Evolutionary conservation across 164 flowering plant genomes (phyloP).

Genomic region (Akebia trifoliata): DNA sequence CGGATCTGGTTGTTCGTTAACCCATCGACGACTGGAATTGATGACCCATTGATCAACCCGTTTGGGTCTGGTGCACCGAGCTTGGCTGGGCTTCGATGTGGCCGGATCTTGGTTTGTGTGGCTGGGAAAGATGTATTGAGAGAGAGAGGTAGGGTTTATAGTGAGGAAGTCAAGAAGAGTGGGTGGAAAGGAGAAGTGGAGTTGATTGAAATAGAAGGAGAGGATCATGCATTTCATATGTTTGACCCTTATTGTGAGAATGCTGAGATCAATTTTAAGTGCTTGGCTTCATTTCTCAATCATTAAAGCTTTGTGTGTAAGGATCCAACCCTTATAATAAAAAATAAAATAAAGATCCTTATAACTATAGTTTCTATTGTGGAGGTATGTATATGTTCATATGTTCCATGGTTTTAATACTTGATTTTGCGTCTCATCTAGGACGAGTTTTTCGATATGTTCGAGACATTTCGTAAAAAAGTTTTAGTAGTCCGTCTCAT

Average conservation of each 20-base stretch:
- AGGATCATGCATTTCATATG: conserved; percentile 41
- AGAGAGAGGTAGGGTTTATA: conserved; percentile 27
- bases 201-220: conserved; percentile 33
- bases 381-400: too few species aligned
- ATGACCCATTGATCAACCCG: conserved; percentile 40
- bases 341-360: too few species aligned
- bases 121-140: conserved; percentile 35
- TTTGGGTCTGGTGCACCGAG: conserved; percentile 28
- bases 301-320: too few species aligned
- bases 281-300: conserved; percentile 30
- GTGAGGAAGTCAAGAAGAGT: conserved; percentile 27
- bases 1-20: conserved; percentile 10
- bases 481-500: too few species aligned
- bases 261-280: conserved; percentile 23
- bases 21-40: conserved; percentile 16
- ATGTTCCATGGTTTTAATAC: too few species aligned
- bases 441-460: too few species aligned
- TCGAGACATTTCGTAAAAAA: too few species aligned
- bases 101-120: conserved; percentile 33
- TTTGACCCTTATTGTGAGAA: conserved; percentile 23
- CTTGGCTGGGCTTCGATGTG: conserved; percentile 30
- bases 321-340: too few species aligned
- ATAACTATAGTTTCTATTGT: too few species aligned
- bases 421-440: too few species aligned
- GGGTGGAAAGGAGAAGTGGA: conserved; percentile 48